Percentiles rank a stretch among this genome's conserved stretches.
Conservation (phyloP, 441 rosid genomes). For the Adansonia gregorii region DNA sequence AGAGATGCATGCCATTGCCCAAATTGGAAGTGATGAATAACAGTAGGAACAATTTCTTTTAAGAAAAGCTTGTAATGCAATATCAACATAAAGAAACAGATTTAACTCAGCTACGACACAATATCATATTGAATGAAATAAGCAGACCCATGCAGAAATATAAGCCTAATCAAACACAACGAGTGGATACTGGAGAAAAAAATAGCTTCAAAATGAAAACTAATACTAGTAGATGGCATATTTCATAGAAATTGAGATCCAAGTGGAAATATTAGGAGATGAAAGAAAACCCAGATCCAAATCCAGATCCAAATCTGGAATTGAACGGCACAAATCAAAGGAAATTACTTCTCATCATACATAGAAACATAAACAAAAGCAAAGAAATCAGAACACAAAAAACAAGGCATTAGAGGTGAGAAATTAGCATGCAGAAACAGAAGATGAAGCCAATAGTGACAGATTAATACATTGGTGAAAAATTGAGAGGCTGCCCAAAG, state of each 20-base stretch:
- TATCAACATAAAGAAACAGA: slow-evolving; percentile 8
- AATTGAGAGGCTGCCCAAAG: background rate
- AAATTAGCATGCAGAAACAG: background rate
- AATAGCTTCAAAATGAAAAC: background rate
- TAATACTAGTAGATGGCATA: background rate
- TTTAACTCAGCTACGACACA: background rate
- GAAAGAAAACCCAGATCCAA: slow-evolving; percentile 17
- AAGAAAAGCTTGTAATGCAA: background rate
- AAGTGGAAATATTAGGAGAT: background rate
- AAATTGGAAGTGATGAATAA: background rate
- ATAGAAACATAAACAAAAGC: background rate
- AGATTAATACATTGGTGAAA: background rate
- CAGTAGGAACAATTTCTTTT: background rate
- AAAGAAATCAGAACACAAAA: background rate
- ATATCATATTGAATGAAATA: background rate
- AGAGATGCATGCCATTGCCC: background rate
- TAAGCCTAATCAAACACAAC: background rate
- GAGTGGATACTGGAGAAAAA: background rate
- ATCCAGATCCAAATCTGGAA: slow-evolving; percentile 21
- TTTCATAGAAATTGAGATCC: background rate
- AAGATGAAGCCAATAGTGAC: background rate
- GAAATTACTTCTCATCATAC: background rate
- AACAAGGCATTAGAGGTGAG: background rate
- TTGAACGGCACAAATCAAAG: background rate
- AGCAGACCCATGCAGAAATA: background rate